Conservation (phyloP, 1,284 basidiomycete genomes). For the Farysia itapuensis region DNA sequence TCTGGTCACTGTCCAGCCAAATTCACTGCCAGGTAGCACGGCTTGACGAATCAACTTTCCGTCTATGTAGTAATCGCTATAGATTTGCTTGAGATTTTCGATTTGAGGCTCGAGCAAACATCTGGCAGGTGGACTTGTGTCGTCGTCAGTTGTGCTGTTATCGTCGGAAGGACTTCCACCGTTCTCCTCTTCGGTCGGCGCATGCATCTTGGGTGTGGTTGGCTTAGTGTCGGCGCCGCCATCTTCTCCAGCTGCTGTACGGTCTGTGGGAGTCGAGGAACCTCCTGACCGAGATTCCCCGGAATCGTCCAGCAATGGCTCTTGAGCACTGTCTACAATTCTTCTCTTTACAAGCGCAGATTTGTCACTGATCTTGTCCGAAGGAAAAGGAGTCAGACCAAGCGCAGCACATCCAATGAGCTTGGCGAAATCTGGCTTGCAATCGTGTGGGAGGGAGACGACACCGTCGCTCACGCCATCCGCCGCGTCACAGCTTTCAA, state of each 20-base stretch:
- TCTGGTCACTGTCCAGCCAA: slow-evolving; percentile 9
- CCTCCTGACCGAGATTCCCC: too few relatives aligned
- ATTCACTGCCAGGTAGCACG: slow-evolving; percentile 24
- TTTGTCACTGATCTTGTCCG: too few relatives aligned
- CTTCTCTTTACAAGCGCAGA: neutral
- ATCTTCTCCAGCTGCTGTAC: neutral
- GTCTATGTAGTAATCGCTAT: slow-evolving; percentile 9
- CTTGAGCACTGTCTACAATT: neutral
- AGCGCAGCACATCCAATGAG: slow-evolving; percentile 14
- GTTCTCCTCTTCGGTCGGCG: neutral
- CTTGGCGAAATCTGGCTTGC: slow-evolving; percentile 16
- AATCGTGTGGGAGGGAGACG: slow-evolving; percentile 16
- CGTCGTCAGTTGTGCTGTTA: neutral
- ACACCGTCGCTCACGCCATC: slow-evolving; percentile 39
- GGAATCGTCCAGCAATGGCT: too few relatives aligned
- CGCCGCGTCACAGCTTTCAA: slow-evolving; percentile 20
- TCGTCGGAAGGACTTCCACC: neutral
- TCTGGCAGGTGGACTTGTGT: neutral
- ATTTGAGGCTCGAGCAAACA: slow-evolving; percentile 29
- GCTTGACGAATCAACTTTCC: slow-evolving; percentile 22
- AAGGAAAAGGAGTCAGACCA: neutral
- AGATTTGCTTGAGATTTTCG: slow-evolving; percentile 26
- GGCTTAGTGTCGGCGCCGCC: neutral
- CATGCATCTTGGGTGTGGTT: neutral
- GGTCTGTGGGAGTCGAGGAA: too few relatives aligned